A percentile compares a stretch with the other conserved stretches of the same genome.
Evolutionary conservation across 2,329 filamentous ascomycete species (phyloP).

Genomic region (Teratosphaeria destructans): DNA sequence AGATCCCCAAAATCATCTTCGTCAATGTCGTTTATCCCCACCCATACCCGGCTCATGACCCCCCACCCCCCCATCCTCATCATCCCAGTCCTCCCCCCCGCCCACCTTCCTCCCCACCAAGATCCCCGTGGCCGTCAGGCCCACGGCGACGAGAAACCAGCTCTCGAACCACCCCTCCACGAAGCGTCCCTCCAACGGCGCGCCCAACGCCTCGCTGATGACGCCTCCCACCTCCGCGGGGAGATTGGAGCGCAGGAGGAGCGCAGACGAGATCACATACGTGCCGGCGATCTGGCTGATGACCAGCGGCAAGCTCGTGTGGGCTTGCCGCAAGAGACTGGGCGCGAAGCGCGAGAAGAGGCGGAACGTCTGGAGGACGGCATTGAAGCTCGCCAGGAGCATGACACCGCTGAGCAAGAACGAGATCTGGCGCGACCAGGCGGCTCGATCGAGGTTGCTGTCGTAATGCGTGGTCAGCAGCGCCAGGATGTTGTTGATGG

Average conservation of each 20-base stretch:
- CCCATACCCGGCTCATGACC: slow-evolving; percentile 2
- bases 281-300: slow-evolving; percentile 73
- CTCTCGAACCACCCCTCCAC: slow-evolving; percentile 80
- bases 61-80: slow-evolving; percentile 27
- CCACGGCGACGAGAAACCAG: slow-evolving; percentile 66
- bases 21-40: slow-evolving; percentile 6
- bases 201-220: slow-evolving; percentile 66
- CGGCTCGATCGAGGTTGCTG: slow-evolving; percentile 66
- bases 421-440: slow-evolving; percentile 76
- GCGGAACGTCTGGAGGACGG: slow-evolving; percentile 74
- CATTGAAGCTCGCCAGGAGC: slow-evolving; percentile 69
- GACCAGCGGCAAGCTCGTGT: slow-evolving; percentile 60
- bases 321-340: slow-evolving; percentile 58
- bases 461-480: slow-evolving; percentile 76
- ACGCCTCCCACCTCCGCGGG: slow-evolving; percentile 66
- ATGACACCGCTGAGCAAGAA: slow-evolving; percentile 77
- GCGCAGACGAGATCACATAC: slow-evolving; percentile 71
- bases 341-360: slow-evolving; percentile 69
- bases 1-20: background rate
- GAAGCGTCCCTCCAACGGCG: slow-evolving; percentile 61
- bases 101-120: slow-evolving; percentile 58
- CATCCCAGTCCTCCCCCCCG: slow-evolving; percentile 29
- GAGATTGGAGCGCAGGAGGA: slow-evolving; percentile 68
- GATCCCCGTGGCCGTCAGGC: slow-evolving; percentile 58
- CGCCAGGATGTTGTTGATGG: slow-evolving; percentile 72